Evolutionary conservation across 306 rosid genomes (phyloP).

Genomic region (Citrullus colocynthis): DNA sequence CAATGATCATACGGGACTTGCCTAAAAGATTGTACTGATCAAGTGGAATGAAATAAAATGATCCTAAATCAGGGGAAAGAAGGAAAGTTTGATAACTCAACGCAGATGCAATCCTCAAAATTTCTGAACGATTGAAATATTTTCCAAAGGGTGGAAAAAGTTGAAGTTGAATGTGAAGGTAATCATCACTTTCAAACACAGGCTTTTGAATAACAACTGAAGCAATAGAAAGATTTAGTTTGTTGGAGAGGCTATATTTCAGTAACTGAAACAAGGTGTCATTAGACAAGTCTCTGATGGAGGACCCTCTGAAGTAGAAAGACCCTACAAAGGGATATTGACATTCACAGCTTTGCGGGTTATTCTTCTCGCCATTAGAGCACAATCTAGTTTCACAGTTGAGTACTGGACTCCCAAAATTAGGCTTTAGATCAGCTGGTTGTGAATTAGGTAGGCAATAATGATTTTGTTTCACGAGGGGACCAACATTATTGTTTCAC

Average conservation of each 20-base stretch:
- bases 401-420: conserved; percentile 9
- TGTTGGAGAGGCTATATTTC: background rate
- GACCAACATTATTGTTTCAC: background rate
- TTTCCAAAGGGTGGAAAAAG: conserved; percentile 38
- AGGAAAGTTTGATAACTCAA: conserved; percentile 40
- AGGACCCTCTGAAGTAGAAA: conserved; percentile 41
- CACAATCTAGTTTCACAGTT: conserved; percentile 32
- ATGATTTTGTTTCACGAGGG: background rate
- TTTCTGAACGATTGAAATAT: conserved; percentile 30
- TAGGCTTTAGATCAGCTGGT: background rate
- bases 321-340: conserved; percentile 51
- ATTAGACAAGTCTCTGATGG: conserved; percentile 37
- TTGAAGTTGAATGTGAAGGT: conserved; percentile 26
- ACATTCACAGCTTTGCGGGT: conserved; percentile 56
- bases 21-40: conserved; percentile 19
- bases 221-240: conserved; percentile 20
- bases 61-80: conserved; percentile 37
- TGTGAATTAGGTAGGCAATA: background rate
- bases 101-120: conserved; percentile 23
- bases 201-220: conserved; percentile 34
- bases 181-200: background rate
- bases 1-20: conserved; percentile 4
- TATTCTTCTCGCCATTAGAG: conserved; percentile 18
- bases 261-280: conserved; percentile 13
- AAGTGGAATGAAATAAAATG: conserved; percentile 20